These are phyloP conservation scores for Diutina sp. DNA, from an alignment of 1,139 yeast genomes.

Conservation along the genomic window DNA sequence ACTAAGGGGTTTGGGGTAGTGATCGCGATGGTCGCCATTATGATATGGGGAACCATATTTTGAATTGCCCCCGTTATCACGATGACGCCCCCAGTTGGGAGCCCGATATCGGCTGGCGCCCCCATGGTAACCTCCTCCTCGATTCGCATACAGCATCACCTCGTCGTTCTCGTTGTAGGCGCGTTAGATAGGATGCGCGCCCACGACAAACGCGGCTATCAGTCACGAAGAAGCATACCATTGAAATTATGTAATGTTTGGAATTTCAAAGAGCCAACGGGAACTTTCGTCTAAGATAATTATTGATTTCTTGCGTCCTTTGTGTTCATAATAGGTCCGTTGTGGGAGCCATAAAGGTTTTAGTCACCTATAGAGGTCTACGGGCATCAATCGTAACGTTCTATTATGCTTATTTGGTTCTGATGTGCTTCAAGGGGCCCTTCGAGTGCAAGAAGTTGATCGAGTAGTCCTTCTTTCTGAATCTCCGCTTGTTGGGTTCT, in stretches of 20 bases:
- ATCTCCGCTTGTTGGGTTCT: slow-evolving; percentile 67
- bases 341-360: too few relatives aligned
- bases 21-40: neutral
- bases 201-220: neutral
- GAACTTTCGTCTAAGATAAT: too few relatives aligned
- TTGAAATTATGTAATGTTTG: too few relatives aligned
- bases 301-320: too few relatives aligned
- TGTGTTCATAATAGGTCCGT: too few relatives aligned
- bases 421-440: slow-evolving; percentile 68
- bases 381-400: neutral
- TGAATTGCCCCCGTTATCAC: neutral
- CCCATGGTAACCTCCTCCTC: neutral
- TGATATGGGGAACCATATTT: neutral
- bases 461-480: slow-evolving; percentile 67
- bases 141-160: neutral
- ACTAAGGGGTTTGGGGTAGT: neutral
- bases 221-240: neutral
- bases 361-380: neutral
- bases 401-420: slow-evolving; percentile 42
- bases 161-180: neutral
- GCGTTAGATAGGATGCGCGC: neutral
- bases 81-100: neutral
- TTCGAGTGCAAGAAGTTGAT: slow-evolving; percentile 57
- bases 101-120: neutral
- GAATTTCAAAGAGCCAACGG: too few relatives aligned